phyloP scores from a whole-genome alignment of 257 asterid species.

The Verbascum thapsus region DNA sequence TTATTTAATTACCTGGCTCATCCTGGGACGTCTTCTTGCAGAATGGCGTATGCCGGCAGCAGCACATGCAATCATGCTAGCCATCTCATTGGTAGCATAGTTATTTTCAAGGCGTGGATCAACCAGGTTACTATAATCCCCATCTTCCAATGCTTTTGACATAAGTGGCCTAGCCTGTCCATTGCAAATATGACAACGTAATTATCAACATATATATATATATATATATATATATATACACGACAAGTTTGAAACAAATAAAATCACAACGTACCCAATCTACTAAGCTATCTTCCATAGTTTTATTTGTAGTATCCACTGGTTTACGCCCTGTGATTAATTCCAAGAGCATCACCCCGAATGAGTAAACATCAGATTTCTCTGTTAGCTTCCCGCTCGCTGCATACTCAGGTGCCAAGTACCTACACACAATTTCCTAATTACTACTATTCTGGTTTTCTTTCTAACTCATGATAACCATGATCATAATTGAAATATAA shows the following conservation, averaged over 20 bases:
- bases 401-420: constrained; percentile 77
- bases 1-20: constrained; percentile 75
- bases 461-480: too few relatives aligned
- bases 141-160: constrained; percentile 52
- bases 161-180: constrained; percentile 59
- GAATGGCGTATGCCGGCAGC: constrained; percentile 64
- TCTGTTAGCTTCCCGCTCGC: constrained; percentile 70
- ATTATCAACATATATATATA: not conserved
- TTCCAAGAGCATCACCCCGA: constrained; percentile 73
- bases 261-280: constrained; percentile 55
- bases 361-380: constrained; percentile 74
- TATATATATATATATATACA: not conserved
- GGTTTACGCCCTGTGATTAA: constrained; percentile 66
- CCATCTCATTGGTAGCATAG: constrained; percentile 45
- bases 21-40: constrained; percentile 69
- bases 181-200: not conserved
- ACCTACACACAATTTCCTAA: constrained; percentile 35
- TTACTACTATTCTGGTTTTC: too few relatives aligned
- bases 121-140: constrained; percentile 41
- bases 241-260: not conserved
- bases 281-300: constrained; percentile 67
- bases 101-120: constrained; percentile 57
- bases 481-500: too few relatives aligned
- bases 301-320: constrained; percentile 46
- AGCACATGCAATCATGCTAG: constrained; percentile 56